Evolutionary conservation across 768 basidiomycete species (phyloP), one percentile per base, ranked within the genome.

Genomic region (Termitomyces sp.): DNA sequence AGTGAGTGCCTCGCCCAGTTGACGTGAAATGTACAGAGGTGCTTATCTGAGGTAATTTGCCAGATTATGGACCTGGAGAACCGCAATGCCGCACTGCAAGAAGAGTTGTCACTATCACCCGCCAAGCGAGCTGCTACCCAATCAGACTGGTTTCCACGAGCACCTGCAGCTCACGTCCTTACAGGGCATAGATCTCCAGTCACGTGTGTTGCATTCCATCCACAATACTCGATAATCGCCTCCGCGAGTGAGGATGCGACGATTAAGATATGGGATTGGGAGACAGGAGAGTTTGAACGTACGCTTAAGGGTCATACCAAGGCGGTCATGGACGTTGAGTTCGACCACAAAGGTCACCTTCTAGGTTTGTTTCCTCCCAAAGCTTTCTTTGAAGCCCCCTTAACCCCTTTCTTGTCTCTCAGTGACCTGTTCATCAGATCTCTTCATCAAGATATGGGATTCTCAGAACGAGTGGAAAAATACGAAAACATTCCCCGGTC

Each of bases 41-140:
- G 59, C 37, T 57, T 7, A 49, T 14, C 13, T 32, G 33, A 36
- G 10, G 37, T 45, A 32, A 26, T 34, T 18, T 39, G 34, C 22
- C 64, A 97, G 95, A 94, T 98, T 66, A 93, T 96, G 89, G 95
- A 96, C 73, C 81, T 98, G 27, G 95, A 97, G 75, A 86, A 87
- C 54, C 83, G 90, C 62, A 85, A 93, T 53, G 83, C 89, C 22
- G 82, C 91, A 49, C 76, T 88, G 16, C 89, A 92, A 69, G 94
- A 97, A 71, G 81, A 82, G 60, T 66, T 82, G 37, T 76, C 79
- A n/a, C 70, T 75, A 55, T 75, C 79, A 32, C 80, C 79, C 22
- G 76, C 76, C 53, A 76, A 74, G 68, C 81, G 82, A 37, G 84
- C 84, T 37, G 82, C 81, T 50, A 79, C 83, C 61, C 85, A 89